phyloP scores from a whole-genome alignment of 805 yeast genomes.

The Scheffersomyces spartinae region DNA sequence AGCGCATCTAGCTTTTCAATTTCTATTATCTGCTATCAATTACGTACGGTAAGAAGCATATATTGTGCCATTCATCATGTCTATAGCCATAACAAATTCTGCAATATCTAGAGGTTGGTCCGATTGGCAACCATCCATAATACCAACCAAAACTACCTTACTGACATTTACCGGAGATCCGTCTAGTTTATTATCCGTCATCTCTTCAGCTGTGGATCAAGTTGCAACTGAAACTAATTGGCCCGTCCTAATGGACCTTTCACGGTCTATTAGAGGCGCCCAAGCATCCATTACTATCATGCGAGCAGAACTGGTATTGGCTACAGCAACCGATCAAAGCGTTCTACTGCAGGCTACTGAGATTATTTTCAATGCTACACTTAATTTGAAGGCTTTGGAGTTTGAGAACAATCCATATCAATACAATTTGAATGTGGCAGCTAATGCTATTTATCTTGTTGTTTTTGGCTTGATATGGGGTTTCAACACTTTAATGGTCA shows the following conservation, averaged over 20 bases:
- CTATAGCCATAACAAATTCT: no score
- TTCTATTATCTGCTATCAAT: no score
- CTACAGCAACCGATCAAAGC: slow-evolving; percentile 23
- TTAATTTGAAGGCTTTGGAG: slow-evolving; percentile 9
- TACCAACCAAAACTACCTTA: no score
- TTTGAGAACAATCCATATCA: slow-evolving; percentile 8
- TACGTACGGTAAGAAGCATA: no score
- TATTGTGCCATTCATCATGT: no score
- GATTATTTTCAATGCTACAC: slow-evolving; percentile 10
- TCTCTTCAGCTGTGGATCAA: no score
- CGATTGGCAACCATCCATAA: no score
- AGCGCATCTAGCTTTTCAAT: no score
- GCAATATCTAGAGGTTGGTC: no score
- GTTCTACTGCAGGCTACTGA: slow-evolving; percentile 9
- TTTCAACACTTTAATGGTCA: slow-evolving; percentile 15
- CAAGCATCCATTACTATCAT: slow-evolving; percentile 24
- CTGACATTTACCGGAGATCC: no score
- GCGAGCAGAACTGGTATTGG: slow-evolving; percentile 21
- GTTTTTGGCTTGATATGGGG: slow-evolving; percentile 7
- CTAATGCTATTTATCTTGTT: slow-evolving; percentile 8
- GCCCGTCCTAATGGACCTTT: slow-evolving; percentile 10
- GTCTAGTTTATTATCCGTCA: no score
- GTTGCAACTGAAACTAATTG: slow-evolving; percentile 12
- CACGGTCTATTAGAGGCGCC: slow-evolving; percentile 20
- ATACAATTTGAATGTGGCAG: slow-evolving; percentile 6